Percentiles rank a stretch among this genome's conserved stretches.
Conservation (phyloP, 495 filamentous ascomycete genomes). For the Neurospora intermedia region DNA sequence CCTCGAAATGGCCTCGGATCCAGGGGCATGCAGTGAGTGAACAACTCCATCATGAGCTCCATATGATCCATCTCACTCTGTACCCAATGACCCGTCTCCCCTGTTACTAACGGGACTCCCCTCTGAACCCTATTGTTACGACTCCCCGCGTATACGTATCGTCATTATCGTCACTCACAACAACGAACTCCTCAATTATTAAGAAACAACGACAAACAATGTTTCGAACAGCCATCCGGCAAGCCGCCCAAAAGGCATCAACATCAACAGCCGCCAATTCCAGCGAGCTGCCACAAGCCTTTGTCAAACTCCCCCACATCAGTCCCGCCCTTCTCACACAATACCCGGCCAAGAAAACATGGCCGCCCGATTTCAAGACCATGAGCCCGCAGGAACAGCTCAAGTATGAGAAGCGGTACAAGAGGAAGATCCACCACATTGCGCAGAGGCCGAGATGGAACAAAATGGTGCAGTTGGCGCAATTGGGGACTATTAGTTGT, state of each 20-base stretch:
- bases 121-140: not conserved
- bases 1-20: not conserved
- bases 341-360: constrained; percentile 54
- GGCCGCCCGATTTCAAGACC: constrained; percentile 86
- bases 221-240: not conserved
- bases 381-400: constrained; percentile 78
- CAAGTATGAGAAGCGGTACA: constrained; percentile 66
- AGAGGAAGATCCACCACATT: constrained; percentile 58
- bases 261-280: not conserved
- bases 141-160: not conserved
- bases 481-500: constrained; percentile 59
- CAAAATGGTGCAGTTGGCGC: constrained; percentile 57
- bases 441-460: constrained; percentile 64
- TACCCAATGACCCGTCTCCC: not conserved
- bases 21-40: not conserved
- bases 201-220: not conserved
- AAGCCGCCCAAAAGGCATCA: not conserved
- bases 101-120: not conserved
- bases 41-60: not conserved
- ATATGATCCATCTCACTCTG: not conserved
- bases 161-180: not conserved
- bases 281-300: not conserved
- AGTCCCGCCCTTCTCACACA: constrained; percentile 50
- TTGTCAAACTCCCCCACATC: not conserved
- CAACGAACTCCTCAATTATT: not conserved